A percentile compares a stretch with the other conserved stretches of the same genome.
Evolutionary conservation across 768 basidiomycete genomes (phyloP).

Genomic region (Lactarius psammicola): DNA sequence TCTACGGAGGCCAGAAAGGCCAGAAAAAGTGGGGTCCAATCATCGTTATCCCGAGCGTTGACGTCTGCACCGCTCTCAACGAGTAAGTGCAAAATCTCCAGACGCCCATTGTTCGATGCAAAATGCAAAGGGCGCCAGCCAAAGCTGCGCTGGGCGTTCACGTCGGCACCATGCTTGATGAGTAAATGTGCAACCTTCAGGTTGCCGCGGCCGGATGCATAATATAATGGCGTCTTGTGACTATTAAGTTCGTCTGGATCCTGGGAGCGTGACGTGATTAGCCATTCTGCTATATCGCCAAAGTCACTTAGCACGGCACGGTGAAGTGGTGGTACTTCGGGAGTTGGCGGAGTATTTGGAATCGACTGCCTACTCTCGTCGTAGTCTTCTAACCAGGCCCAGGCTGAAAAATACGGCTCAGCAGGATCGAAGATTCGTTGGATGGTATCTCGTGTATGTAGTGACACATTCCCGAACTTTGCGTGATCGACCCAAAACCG

Average conservation of each 20-base stretch:
- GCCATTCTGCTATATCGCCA: too few relatives aligned
- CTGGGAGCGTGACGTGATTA: too few relatives aligned
- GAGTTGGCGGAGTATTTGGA: background rate
- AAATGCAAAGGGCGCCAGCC: background rate
- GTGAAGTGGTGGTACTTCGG: background rate
- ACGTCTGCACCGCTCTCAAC: background rate
- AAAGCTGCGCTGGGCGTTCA: background rate
- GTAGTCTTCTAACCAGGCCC: background rate
- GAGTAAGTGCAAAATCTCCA: background rate
- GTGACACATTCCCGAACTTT: background rate
- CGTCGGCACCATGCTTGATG: too few relatives aligned
- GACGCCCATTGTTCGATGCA: background rate
- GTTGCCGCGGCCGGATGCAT: background rate
- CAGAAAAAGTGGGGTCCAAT: background rate
- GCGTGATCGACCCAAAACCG: background rate
- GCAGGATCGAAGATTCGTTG: background rate
- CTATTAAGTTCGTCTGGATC: background rate
- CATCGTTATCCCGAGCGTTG: background rate
- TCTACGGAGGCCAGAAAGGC: background rate
- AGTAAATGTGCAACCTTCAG: background rate
- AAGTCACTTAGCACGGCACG: background rate
- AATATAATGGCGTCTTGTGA: background rate
- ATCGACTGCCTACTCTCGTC: background rate
- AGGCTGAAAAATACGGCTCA: background rate
- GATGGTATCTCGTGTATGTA: background rate